Evolutionary conservation across 2,329 filamentous ascomycete genomes (phyloP), one percentile per base, ranked within the genome.

Genomic region (Colletotrichum caudatum): DNA sequence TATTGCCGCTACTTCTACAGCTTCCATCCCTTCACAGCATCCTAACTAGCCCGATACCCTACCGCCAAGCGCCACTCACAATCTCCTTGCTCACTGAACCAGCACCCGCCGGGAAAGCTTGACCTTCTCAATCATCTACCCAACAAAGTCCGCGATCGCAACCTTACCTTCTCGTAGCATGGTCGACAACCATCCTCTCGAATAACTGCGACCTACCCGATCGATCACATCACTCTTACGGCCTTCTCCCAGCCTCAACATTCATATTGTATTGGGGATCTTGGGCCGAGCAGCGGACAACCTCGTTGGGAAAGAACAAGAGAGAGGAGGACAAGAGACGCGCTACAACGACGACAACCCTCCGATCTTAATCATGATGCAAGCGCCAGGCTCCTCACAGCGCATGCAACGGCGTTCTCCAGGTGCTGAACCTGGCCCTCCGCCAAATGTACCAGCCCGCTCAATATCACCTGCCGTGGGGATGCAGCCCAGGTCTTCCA

Each of bases 371-470:
- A 9, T 37, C 74, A 78, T 77, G 61, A 89, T 90, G 87, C 87
- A 89, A 80, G 81, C 85, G 69, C 81, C 85, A 60, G 81, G 81
- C 73, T 81, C 83, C 20, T 85, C 88, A 68, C 86, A 88, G 80
- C 84, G 88, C 78, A 82, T 87, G 77, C 89, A 89, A 78, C 87
- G 90, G 75, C 88, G 90, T 76, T 91, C 90, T 62, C 89, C 90
- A n/a, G 88, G 85, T 73, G 87, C 85, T 46, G 90, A 92, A 74
- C 85, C 86, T 77, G 88, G 87, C 64, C 88, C 86, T 76, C 86
- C 89, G 62, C 84, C 87, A 68, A 87, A 83, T 79, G 83, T 89
- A 74, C 85, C 87, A 67, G 80, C 83, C 66, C 86, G 89, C 68
- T 83, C 88, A 60, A 91, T 90, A 78, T 92, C 91, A 63, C 90